A percentile compares a stretch with the other conserved stretches of the same genome.
phyloP scores from a whole-genome alignment of 2,329 filamentous ascomycete species.

The Hymenoscyphus scutula region DNA sequence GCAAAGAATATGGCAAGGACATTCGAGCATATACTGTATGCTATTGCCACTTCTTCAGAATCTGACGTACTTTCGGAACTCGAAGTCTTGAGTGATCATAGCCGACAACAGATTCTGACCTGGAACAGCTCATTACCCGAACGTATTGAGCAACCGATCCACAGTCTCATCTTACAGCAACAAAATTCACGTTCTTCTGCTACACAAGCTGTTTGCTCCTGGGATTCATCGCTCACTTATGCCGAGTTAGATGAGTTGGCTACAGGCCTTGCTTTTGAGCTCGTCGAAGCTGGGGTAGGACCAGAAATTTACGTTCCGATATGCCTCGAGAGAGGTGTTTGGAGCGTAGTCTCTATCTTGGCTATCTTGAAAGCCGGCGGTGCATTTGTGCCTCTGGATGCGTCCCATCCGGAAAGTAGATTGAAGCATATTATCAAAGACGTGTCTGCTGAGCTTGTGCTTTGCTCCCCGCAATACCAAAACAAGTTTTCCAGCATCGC shows the following conservation, averaged over 20 bases:
- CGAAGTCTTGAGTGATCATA: constrained; percentile 8
- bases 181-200: neutral
- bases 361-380: constrained; percentile 28
- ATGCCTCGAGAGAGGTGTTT: constrained; percentile 30
- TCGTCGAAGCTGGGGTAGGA: constrained; percentile 21
- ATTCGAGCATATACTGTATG: constrained; percentile 14
- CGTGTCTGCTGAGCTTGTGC: constrained; percentile 10
- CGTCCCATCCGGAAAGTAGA: constrained; percentile 29
- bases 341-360: constrained; percentile 28
- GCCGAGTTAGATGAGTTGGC: constrained; percentile 23
- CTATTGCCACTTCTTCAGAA: constrained; percentile 5
- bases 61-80: constrained; percentile 8
- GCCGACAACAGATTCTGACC: constrained; percentile 12
- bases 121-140: neutral
- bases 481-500: constrained; percentile 5
- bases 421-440: constrained; percentile 17
- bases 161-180: constrained; percentile 11
- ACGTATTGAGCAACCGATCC: neutral
- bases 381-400: constrained; percentile 34
- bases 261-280: constrained; percentile 15
- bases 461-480: constrained; percentile 14
- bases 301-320: constrained; percentile 25
- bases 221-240: constrained; percentile 19
- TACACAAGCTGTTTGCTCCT: neutral
- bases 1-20: constrained; percentile 14